A percentile compares a stretch with the other conserved stretches of the same genome.
Evolutionary conservation across 768 basidiomycete species (phyloP).

Genomic region (Exsudoporus frostii): DNA sequence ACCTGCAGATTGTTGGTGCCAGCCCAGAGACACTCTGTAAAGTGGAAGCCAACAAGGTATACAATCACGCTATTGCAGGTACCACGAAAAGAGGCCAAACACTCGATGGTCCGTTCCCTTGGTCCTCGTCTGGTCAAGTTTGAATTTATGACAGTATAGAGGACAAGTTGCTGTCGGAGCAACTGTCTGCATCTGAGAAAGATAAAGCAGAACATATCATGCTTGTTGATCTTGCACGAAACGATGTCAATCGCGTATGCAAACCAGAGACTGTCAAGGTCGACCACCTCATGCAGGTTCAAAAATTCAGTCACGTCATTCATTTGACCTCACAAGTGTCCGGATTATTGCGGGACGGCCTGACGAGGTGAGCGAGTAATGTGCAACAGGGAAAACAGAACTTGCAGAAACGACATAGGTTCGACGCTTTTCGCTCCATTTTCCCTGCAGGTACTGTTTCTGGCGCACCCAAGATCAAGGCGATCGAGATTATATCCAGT

Average conservation of each 20-base stretch:
- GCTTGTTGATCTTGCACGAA: constrained; percentile 96
- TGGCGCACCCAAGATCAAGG: constrained; percentile 98
- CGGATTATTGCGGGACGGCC: constrained; percentile 74
- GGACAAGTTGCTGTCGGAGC: constrained; percentile 75
- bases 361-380: constrained; percentile 60
- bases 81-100: constrained; percentile 87
- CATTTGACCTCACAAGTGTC: constrained; percentile 96
- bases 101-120: constrained; percentile 61
- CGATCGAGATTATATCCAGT: constrained; percentile 86
- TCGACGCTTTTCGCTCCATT: constrained; percentile 98
- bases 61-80: constrained; percentile 97
- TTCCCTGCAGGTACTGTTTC: constrained; percentile 99
- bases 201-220: constrained; percentile 98
- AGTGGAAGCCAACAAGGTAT: constrained; percentile 87
- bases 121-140: neutral
- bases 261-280: constrained; percentile 93
- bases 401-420: constrained; percentile 44
- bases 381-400: neutral
- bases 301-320: constrained; percentile 98
- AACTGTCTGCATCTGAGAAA: constrained; percentile 82
- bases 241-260: constrained; percentile 98
- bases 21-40: constrained; percentile 98
- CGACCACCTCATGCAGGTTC: constrained; percentile 88
- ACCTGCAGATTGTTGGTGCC: constrained; percentile 93
- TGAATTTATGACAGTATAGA: constrained; percentile 49